phyloP scores from a whole-genome alignment of 1,284 basidiomycete species.

The Sporisorium exsertum region DNA sequence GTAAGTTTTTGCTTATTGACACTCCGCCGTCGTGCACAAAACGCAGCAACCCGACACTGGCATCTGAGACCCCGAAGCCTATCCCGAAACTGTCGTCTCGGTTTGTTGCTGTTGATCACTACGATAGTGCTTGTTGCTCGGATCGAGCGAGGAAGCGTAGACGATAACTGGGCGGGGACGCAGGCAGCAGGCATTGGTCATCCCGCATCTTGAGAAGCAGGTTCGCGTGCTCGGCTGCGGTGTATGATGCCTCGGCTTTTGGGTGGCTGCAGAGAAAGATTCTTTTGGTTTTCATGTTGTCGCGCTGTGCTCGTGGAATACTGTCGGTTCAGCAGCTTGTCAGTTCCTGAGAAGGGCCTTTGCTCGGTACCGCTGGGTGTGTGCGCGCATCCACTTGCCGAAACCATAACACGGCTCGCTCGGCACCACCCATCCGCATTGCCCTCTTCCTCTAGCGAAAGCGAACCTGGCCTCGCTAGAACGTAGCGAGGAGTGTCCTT shows the following conservation, averaged over 20 bases:
- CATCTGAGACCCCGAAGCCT: not conserved
- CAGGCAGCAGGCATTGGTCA: no score
- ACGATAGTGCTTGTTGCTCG: no score
- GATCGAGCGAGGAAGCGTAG: no score
- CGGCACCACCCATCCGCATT: not conserved
- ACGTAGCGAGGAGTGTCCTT: no score
- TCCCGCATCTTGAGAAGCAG: not conserved
- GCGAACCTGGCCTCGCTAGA: no score
- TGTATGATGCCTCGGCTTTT: constrained; percentile 6
- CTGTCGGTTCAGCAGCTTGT: constrained; percentile 1
- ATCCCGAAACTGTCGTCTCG: no score
- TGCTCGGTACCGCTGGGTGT: no score
- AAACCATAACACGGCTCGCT: not conserved
- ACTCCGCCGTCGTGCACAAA: not conserved
- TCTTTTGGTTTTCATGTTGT: not conserved
- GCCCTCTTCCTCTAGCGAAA: no score
- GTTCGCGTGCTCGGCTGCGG: constrained; percentile 19
- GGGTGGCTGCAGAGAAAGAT: constrained; percentile 7
- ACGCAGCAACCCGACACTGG: not conserved
- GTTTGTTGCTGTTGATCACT: no score
- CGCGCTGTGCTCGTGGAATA: no score
- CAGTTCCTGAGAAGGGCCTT: not conserved
- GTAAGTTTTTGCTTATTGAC: not conserved
- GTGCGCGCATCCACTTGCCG: not conserved
- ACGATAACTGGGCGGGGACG: no score